Base-by-base conservation (phyloP, 768 basidiomycete species). In the Panellus pusillus region DNA sequence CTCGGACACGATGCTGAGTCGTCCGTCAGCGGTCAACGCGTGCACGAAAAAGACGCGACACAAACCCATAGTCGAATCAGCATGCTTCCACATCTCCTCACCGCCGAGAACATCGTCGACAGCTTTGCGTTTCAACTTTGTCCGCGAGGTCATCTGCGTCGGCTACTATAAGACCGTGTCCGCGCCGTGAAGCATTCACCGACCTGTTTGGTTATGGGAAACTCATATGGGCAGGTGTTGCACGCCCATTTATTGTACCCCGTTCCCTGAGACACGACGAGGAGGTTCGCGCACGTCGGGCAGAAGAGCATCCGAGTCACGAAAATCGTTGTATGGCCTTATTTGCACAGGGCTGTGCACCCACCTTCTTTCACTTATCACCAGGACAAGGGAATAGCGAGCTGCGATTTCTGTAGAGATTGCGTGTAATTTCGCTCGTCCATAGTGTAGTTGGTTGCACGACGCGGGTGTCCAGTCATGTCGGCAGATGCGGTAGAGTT, bases 71-170 rank as follows among this genome's bases (percentile, higher is more conserved):
- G 89, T 93, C 44, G 86, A 83, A 69, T 96, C 95, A 3, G 94
- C 95, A 68, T 97, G 90, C 51, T 87, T 88, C 93, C 95, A 97
- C 71, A 85, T 86, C 55, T 93, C 91, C 35, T 91, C 93, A 3
- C 93, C 94, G 46, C 96, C 97, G 24, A 98, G 76, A 6, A 99
- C 95, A 64, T 98, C 97, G 67, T 99, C 97, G 12, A 93, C 88
- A 61, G 87, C 81, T 65, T 98, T 98, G n/a, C 91, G 80, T 61
- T 86, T 86, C 46, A 97, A 76, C 51, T 83, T 82, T 27, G 89
- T 93, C 41, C 95, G 78, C 47, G 92, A 91, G 7, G 94, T 97
- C 84, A 97, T 94, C 91, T 97, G 32, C 32, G 14, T 6, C 31
- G 31, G n/a, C n/a, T 13, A 13, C 6, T 32, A 6, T 7, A 32